Evolutionary conservation across 441 rosid genomes (phyloP).

Genomic region (Macaranga tanarius): DNA sequence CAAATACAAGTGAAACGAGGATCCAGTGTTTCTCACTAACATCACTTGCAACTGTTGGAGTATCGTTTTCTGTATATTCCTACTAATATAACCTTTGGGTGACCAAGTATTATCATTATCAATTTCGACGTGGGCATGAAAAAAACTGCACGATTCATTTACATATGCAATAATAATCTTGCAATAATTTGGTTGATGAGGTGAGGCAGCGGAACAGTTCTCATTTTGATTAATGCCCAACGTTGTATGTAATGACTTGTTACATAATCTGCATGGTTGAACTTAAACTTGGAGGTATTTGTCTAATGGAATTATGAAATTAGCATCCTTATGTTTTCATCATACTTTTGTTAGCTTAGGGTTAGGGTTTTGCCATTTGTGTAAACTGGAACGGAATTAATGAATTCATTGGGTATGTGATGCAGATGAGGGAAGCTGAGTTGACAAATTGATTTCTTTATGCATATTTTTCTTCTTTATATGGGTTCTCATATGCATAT

Average conservation of each 20-base stretch:
- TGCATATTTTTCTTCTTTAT: background rate
- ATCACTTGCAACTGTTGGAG: background rate
- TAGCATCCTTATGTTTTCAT: background rate
- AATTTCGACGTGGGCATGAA: background rate
- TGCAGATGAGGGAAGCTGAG: background rate
- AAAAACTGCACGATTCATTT: background rate
- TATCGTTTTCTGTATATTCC: background rate
- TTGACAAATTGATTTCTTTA: background rate
- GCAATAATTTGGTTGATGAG: background rate
- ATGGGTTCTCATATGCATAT: background rate
- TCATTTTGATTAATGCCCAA: background rate
- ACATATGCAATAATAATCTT: background rate
- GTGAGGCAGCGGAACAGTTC: background rate
- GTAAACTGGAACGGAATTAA: background rate
- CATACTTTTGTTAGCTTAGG: background rate
- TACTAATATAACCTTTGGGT: background rate
- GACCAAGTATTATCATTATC: background rate
- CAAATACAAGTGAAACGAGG: background rate
- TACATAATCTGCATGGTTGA: background rate
- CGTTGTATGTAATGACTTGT: background rate
- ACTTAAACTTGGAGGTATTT: background rate
- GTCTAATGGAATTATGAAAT: background rate
- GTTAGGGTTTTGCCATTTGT: background rate
- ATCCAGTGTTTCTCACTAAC: background rate
- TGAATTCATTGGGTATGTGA: background rate